phyloP scores from a whole-genome alignment of 129 eudicot species.

The Gnaphalium uliginosum region DNA sequence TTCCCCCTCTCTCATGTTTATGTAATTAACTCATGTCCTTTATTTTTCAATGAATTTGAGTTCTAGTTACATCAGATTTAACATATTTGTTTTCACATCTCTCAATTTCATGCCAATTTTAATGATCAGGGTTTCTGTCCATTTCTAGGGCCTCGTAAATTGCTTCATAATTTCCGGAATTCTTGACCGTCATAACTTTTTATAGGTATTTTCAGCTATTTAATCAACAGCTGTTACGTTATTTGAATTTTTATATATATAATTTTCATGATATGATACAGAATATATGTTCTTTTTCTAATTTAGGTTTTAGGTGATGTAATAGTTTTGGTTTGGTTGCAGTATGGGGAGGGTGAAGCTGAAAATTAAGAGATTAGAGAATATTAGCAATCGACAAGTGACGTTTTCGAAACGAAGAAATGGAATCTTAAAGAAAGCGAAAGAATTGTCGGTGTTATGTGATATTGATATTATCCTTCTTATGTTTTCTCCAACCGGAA shows the following conservation, averaged over 20 bases:
- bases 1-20: neutral
- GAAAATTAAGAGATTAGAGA: constrained; percentile 87
- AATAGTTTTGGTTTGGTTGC: constrained; percentile 26
- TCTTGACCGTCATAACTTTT: neutral
- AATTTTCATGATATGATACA: neutral
- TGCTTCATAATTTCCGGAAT: neutral
- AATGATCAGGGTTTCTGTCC: constrained; percentile 22
- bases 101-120: constrained; percentile 9
- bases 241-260: neutral
- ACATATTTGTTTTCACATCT: neutral
- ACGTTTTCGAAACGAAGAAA: constrained; percentile 78
- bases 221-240: neutral
- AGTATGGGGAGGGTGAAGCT: constrained; percentile 99
- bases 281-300: neutral
- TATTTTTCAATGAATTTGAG: constrained; percentile 7
- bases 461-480: constrained; percentile 82
- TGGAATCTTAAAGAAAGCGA: constrained; percentile 88
- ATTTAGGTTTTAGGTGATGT: neutral
- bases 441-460: constrained; percentile 81
- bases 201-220: neutral
- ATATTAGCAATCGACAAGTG: constrained; percentile 73
- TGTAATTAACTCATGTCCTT: neutral
- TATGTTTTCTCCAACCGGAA: constrained; percentile 91
- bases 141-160: constrained; percentile 10
- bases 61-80: neutral